Percentiles rank a stretch among this genome's conserved stretches.
Conservation (phyloP, 352 stramenopile species). For the Globisporangium lucens region DNA sequence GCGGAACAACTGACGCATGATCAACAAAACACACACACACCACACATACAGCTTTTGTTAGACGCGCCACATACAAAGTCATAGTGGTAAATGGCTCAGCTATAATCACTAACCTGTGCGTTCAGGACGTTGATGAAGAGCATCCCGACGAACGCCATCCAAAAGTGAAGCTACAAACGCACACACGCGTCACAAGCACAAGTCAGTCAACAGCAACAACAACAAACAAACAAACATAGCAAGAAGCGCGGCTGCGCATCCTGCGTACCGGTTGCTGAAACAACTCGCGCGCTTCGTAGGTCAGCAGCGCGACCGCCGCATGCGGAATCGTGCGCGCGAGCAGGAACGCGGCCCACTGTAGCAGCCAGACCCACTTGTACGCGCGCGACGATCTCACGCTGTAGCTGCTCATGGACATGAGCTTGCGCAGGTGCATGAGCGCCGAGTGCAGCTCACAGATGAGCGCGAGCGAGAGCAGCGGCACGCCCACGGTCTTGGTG, state of each 20-base stretch:
- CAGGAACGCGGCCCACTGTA: conserved; percentile 58
- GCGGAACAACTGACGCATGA: conserved; percentile 41
- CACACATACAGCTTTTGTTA: neutral
- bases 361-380: conserved; percentile 44
- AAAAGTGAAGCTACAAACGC: conserved; percentile 42
- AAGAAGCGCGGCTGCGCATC: neutral
- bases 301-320: conserved; percentile 36
- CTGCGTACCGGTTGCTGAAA: conserved; percentile 36
- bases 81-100: neutral
- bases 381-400: conserved; percentile 23
- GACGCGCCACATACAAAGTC: conserved; percentile 1
- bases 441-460: conserved; percentile 77
- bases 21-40: conserved; percentile 1
- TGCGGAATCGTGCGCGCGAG: conserved; percentile 47
- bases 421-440: conserved; percentile 74
- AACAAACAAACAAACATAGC: neutral
- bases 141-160: conserved; percentile 73
- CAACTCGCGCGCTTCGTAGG: conserved; percentile 33
- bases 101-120: conserved; percentile 29
- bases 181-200: neutral
- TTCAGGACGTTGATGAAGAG: conserved; percentile 76
- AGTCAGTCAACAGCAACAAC: neutral
- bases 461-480: conserved; percentile 66
- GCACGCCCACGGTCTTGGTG: conserved; percentile 67
- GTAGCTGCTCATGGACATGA: conserved; percentile 66